Conservation (phyloP, 2,329 filamentous ascomycete species). For the Trichoderma hamatum region DNA sequence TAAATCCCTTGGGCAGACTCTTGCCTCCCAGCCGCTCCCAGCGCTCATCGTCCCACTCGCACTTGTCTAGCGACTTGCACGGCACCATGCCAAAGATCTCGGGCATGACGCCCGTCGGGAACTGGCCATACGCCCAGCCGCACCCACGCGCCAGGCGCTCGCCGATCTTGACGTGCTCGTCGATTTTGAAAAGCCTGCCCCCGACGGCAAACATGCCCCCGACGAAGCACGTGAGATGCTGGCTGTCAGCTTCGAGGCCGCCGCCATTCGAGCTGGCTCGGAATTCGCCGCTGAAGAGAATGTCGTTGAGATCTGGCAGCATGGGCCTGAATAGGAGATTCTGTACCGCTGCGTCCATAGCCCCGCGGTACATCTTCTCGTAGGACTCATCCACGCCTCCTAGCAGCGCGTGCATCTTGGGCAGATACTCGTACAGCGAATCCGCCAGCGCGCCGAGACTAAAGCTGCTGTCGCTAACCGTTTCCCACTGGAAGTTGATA, state of each 20-base stretch:
- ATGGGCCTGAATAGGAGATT: constrained; percentile 73
- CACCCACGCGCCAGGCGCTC: constrained; percentile 57
- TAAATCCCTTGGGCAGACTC: constrained; percentile 61
- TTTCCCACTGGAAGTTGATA: constrained; percentile 61
- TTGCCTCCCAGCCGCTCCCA: constrained; percentile 35
- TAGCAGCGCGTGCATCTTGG: constrained; percentile 66
- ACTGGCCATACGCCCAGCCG: constrained; percentile 59
- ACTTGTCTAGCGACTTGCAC: constrained; percentile 45
- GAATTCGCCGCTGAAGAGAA: constrained; percentile 51
- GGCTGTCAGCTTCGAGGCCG: constrained; percentile 37
- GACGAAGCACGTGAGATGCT: constrained; percentile 60
- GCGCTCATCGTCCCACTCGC: constrained; percentile 38
- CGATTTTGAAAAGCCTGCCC: constrained; percentile 58
- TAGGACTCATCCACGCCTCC: constrained; percentile 66
- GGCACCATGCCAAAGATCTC: constrained; percentile 54
- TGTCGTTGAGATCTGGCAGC: constrained; percentile 61
- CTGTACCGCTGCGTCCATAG: constrained; percentile 63
- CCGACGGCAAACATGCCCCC: constrained; percentile 71
- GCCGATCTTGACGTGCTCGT: constrained; percentile 53
- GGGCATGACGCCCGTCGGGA: constrained; percentile 61
- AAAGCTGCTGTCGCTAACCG: constrained; percentile 50
- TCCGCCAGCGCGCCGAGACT: constrained; percentile 59
- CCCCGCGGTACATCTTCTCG: constrained; percentile 64
- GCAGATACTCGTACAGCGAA: constrained; percentile 63
- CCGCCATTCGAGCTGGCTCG: constrained; percentile 35